These are phyloP conservation scores for Magnaporthiopsis rhizophila DNA, from an alignment of 2,329 filamentous ascomycete species.

Conservation along the genomic window DNA sequence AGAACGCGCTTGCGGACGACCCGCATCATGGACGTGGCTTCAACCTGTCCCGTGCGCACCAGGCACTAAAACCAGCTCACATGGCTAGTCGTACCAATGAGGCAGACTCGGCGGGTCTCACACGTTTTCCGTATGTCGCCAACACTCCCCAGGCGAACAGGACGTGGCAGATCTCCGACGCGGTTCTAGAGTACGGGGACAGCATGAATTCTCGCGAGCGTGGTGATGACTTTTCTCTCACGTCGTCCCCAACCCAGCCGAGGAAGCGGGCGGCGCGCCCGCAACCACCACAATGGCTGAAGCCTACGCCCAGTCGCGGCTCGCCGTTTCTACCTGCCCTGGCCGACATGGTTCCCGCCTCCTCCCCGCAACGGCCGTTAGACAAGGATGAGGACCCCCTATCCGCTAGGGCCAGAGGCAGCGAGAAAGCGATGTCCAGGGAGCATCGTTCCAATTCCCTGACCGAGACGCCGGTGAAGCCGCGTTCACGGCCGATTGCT, in stretches of 20 bases:
- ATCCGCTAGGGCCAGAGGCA: background rate
- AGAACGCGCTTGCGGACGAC: constrained; percentile 32
- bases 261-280: constrained; percentile 9
- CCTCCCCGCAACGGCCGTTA: constrained; percentile 12
- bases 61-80: background rate
- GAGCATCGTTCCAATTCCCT: background rate
- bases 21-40: constrained; percentile 7
- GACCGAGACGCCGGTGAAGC: background rate
- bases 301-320: background rate
- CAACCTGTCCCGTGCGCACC: background rate
- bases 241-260: constrained; percentile 14
- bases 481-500: background rate
- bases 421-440: background rate
- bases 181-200: background rate
- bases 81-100: background rate
- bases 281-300: constrained; percentile 1
- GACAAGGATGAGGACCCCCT: constrained; percentile 1
- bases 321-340: background rate
- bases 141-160: constrained; percentile 13
- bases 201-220: background rate
- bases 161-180: background rate
- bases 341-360: constrained; percentile 11
- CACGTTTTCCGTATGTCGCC: constrained; percentile 12
- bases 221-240: constrained; percentile 8
- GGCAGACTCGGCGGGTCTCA: background rate